A percentile compares a stretch with the other conserved stretches of the same genome.
These are phyloP conservation scores for Fusarium nematophilum DNA, from an alignment of 2,329 filamentous ascomycete species.

Conservation along the genomic window DNA sequence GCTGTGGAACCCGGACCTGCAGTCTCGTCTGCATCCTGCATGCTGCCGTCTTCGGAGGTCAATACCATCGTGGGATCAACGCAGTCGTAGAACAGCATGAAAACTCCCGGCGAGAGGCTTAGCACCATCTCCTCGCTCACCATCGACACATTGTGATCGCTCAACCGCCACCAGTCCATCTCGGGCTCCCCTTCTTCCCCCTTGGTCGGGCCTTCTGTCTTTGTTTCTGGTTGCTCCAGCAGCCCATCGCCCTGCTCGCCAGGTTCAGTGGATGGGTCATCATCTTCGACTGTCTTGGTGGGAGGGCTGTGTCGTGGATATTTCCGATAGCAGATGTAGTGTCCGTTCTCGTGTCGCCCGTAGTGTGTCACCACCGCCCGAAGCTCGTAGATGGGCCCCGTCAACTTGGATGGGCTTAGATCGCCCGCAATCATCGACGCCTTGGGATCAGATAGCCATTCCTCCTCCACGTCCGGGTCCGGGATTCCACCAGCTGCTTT, in stretches of 20 bases:
- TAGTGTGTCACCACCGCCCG: conserved; percentile 89
- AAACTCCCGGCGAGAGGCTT: conserved; percentile 79
- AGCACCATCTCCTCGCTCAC: conserved; percentile 80
- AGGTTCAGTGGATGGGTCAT: conserved; percentile 19
- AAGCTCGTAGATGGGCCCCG: conserved; percentile 77
- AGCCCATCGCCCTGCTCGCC: conserved; percentile 18
- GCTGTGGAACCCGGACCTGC: conserved; percentile 14
- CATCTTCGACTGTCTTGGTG: conserved; percentile 7
- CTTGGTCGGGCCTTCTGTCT: conserved; percentile 20
- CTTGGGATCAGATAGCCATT: conserved; percentile 76
- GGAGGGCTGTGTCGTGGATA: conserved; percentile 58
- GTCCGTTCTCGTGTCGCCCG: conserved; percentile 92
- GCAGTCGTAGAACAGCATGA: conserved; percentile 97
- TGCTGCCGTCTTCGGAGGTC: conserved; percentile 43
- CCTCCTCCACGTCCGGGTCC: conserved; percentile 59
- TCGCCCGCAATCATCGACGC: conserved; percentile 78
- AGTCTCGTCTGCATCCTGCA: conserved; percentile 37
- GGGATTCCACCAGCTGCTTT: conserved; percentile 8
- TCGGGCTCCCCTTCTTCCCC: conserved; percentile 43
- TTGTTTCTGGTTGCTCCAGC: background rate
- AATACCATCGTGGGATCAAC: conserved; percentile 66
- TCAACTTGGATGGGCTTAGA: conserved; percentile 60
- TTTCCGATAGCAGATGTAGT: conserved; percentile 92
- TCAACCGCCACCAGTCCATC: conserved; percentile 87
- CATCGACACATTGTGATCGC: conserved; percentile 84